These are phyloP conservation scores for Whalleya microplaca DNA, from an alignment of 2,329 filamentous ascomycete genomes.

Conservation along the genomic window DNA sequence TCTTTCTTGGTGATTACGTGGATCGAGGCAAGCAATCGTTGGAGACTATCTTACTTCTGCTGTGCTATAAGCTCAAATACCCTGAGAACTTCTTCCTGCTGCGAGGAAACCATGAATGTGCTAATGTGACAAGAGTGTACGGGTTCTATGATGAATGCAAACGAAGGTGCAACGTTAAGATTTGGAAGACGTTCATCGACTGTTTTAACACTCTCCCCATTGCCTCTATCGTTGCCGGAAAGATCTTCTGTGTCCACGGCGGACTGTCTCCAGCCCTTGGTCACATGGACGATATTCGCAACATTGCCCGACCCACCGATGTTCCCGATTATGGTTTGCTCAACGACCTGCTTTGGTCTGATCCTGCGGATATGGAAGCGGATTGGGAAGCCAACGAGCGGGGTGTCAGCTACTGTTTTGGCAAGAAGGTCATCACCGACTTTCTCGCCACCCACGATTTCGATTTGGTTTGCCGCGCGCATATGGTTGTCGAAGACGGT, in stretches of 20 bases:
- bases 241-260: slow-evolving; percentile 97
- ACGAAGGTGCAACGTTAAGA: slow-evolving; percentile 91
- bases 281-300: slow-evolving; percentile 98
- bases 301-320: slow-evolving; percentile 93
- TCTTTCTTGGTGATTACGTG: slow-evolving; percentile 96
- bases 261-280: slow-evolving; percentile 88
- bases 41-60: slow-evolving; percentile 87
- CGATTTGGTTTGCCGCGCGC: slow-evolving; percentile 92
- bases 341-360: slow-evolving; percentile 95
- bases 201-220: slow-evolving; percentile 96
- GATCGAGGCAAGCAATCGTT: slow-evolving; percentile 95
- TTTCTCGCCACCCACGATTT: slow-evolving; percentile 95
- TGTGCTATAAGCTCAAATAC: slow-evolving; percentile 97
- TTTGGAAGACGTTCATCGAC: slow-evolving; percentile 98
- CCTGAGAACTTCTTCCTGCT: slow-evolving; percentile 97
- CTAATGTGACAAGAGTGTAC: slow-evolving; percentile 93
- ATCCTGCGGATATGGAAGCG: slow-evolving; percentile 95
- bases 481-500: slow-evolving; percentile 99
- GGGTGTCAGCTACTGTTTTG: slow-evolving; percentile 97
- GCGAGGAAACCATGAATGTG: slow-evolving; percentile 94
- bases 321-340: slow-evolving; percentile 95
- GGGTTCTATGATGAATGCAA: slow-evolving; percentile 99
- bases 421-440: slow-evolving; percentile 96
- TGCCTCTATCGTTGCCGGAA: slow-evolving; percentile 93
- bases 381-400: slow-evolving; percentile 98